Evolutionary conservation across 306 rosid genomes (phyloP).

Genomic region (Chamaecrista fasciculata): DNA sequence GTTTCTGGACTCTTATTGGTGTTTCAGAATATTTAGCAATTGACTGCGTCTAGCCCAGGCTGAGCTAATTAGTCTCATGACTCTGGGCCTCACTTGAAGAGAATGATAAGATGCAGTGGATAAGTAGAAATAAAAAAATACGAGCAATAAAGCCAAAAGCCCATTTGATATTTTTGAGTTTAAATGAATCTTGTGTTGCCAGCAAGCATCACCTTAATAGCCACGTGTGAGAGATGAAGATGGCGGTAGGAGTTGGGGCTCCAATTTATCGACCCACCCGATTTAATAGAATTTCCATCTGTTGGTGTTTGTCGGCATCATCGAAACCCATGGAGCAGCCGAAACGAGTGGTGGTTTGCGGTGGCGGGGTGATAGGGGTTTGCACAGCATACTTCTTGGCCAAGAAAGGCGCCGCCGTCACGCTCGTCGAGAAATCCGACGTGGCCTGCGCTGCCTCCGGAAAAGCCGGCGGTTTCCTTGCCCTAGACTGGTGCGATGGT

Average conservation of each 20-base stretch:
- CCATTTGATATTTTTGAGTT: background rate
- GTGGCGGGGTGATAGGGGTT: constrained; percentile 79
- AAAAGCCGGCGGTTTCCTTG: constrained; percentile 91
- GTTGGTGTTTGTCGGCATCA: constrained; percentile 10
- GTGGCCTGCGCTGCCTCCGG: constrained; percentile 95
- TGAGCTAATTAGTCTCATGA: background rate
- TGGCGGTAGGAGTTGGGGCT: constrained; percentile 10
- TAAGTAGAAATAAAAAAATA: too few species aligned
- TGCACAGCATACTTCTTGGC: constrained; percentile 84
- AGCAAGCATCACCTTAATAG: background rate
- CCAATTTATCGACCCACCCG: constrained; percentile 33
- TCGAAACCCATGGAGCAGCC: constrained; percentile 47
- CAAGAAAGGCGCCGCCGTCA: constrained; percentile 77
- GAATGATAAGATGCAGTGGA: background rate
- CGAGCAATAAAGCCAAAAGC: background rate
- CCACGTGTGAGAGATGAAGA: constrained; percentile 28
- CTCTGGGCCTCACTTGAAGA: background rate
- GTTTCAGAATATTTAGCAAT: background rate
- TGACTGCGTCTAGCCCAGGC: background rate
- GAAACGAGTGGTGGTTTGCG: constrained; percentile 69
- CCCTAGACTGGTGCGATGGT: constrained; percentile 91
- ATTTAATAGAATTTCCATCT: background rate
- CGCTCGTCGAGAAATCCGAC: constrained; percentile 70
- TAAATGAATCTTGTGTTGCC: background rate
- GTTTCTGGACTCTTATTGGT: background rate